These are phyloP conservation scores for Aspergillus brunneoviolaceus DNA, from an alignment of 2,329 filamentous ascomycete species.

Conservation along the genomic window DNA sequence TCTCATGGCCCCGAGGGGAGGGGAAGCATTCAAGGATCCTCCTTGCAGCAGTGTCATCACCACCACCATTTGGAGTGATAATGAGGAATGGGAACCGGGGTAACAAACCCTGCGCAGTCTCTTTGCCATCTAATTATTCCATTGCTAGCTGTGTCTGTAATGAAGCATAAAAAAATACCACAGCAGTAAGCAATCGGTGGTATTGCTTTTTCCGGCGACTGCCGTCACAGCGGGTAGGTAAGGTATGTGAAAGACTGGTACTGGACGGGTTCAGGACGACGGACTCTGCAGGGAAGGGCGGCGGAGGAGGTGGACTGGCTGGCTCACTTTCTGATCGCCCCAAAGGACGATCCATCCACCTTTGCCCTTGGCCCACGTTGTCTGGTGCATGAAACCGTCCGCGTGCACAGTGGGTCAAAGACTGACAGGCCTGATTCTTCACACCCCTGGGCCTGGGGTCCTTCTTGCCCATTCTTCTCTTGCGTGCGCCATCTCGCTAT, in stretches of 20 bases:
- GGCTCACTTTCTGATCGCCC: constrained; percentile 22
- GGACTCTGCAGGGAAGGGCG: constrained; percentile 20
- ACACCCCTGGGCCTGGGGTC: constrained; percentile 21
- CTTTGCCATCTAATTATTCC: no score
- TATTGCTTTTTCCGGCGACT: not conserved
- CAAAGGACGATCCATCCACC: constrained; percentile 26
- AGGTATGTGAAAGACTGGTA: not conserved
- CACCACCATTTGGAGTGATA: not conserved
- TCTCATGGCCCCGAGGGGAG: no score
- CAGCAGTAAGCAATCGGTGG: not conserved
- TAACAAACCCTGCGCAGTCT: no score
- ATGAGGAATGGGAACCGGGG: not conserved
- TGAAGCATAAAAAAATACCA: no score
- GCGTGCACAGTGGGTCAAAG: constrained; percentile 39
- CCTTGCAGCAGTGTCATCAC: not conserved
- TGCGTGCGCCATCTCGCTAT: not conserved
- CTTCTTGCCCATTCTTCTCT: constrained; percentile 2
- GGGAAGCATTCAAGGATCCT: not conserved
- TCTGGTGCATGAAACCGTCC: constrained; percentile 40
- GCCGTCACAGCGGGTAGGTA: not conserved
- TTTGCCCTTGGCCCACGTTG: constrained; percentile 38
- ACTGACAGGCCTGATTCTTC: constrained; percentile 40
- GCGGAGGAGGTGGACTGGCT: not conserved
- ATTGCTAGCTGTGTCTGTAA: no score
- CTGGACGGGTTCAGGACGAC: constrained; percentile 1